Conservation (phyloP, 192 early-diverging fungal species). For the Glomus cerebriforme region DNA sequence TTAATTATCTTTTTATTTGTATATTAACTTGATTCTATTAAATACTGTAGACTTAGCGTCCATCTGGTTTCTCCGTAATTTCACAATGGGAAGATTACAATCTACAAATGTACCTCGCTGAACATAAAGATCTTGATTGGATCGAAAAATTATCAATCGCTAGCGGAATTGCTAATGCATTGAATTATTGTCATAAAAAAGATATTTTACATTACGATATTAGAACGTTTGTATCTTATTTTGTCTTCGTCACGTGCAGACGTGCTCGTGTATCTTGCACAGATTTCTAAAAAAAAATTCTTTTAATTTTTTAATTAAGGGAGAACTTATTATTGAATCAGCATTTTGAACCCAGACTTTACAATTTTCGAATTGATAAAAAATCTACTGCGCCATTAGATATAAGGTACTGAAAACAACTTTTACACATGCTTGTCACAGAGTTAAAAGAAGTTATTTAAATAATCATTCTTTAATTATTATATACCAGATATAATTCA, state of each 20-base stretch:
- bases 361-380: not conserved
- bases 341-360: not conserved
- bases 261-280: not conserved
- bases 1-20: not conserved
- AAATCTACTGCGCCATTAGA: not conserved
- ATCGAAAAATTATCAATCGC: not conserved
- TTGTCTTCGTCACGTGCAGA: not conserved
- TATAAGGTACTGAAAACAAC: no score
- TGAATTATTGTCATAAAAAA: constrained; percentile 1
- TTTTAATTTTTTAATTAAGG: not conserved
- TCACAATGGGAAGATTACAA: constrained; percentile 7
- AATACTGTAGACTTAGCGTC: no score
- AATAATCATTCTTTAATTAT: not conserved
- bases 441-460: not conserved
- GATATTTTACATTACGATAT: constrained; percentile 3
- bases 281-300: not conserved
- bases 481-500: not conserved
- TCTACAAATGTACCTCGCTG: not conserved
- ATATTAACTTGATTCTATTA: no score
- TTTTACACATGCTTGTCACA: no score
- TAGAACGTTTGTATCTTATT: not conserved
- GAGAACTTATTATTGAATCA: not conserved
- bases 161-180: not conserved
- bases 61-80: not conserved
- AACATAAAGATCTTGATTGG: not conserved